Conservation (phyloP, 768 basidiomycete genomes). For the Trametes sanguinea region DNA sequence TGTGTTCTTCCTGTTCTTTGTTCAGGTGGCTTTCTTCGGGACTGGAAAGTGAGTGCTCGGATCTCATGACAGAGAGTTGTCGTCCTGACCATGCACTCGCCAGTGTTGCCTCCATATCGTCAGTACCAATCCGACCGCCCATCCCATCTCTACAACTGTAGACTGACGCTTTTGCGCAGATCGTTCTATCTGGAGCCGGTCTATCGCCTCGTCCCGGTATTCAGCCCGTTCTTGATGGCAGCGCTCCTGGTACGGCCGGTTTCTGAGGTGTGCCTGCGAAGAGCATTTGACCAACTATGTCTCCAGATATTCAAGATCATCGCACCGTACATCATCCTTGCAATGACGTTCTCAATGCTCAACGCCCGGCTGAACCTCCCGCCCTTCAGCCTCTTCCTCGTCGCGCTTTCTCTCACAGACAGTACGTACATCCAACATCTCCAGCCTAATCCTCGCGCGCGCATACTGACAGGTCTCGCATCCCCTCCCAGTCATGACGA, state of each 20-base stretch:
- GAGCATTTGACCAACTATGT: neutral
- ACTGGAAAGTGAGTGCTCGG: conserved; percentile 52
- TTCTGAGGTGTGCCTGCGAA: neutral
- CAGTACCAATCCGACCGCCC: conserved; percentile 29
- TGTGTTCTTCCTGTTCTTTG: conserved; percentile 82
- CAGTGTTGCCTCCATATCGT: conserved; percentile 86
- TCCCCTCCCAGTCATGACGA: conserved; percentile 63
- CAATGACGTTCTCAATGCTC: conserved; percentile 66
- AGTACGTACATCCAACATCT: conserved; percentile 39
- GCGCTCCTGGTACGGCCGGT: conserved; percentile 55
- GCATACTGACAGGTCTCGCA: too few relatives aligned
- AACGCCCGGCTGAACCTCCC: conserved; percentile 69
- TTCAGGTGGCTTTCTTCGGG: conserved; percentile 86
- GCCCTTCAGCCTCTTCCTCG: conserved; percentile 78
- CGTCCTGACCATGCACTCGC: neutral
- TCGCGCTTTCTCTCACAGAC: conserved; percentile 74
- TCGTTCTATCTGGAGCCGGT: conserved; percentile 90
- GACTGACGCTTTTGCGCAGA: conserved; percentile 32
- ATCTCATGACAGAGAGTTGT: neutral
- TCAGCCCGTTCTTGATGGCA: conserved; percentile 85
- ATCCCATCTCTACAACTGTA: neutral
- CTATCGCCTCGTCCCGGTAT: conserved; percentile 82
- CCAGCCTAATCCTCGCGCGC: neutral
- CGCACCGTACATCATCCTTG: conserved; percentile 76
- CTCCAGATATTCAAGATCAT: conserved; percentile 78